A percentile compares a stretch with the other conserved stretches of the same genome.
Evolutionary conservation across 768 basidiomycete species (phyloP).

Genomic region (Trametes punicea): DNA sequence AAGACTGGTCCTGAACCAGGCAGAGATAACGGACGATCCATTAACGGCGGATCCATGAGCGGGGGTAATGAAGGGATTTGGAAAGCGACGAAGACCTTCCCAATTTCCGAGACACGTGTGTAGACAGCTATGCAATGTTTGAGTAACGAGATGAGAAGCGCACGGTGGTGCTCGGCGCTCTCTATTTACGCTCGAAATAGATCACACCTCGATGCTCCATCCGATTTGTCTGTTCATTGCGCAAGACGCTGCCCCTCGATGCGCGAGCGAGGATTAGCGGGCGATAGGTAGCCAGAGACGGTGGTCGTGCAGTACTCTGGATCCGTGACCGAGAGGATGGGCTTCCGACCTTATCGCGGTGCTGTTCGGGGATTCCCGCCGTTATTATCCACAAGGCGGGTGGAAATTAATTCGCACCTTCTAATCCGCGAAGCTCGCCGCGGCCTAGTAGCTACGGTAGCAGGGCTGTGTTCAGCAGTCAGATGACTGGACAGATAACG

Average conservation of each 20-base stretch:
- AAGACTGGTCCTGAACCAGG: no score
- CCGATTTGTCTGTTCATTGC: no score
- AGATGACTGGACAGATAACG: slow-evolving; percentile 31
- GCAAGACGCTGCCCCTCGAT: neutral
- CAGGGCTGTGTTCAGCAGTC: slow-evolving; percentile 13
- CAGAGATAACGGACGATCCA: neutral
- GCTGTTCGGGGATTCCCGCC: slow-evolving; percentile 3
- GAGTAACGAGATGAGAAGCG: slow-evolving; percentile 14
- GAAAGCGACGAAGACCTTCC: slow-evolving; percentile 3
- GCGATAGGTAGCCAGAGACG: neutral
- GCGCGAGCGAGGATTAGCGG: neutral
- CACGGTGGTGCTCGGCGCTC: slow-evolving; percentile 9
- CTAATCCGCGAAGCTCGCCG: slow-evolving; percentile 21
- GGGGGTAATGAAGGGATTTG: slow-evolving; percentile 12
- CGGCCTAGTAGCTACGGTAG: slow-evolving; percentile 9
- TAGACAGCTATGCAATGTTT: slow-evolving; percentile 1
- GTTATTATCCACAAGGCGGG: neutral
- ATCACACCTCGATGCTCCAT: neutral
- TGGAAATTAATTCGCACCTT: neutral
- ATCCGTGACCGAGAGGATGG: neutral
- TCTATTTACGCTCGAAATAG: slow-evolving; percentile 2
- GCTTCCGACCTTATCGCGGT: slow-evolving; percentile 15
- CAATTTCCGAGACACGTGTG: slow-evolving; percentile 21
- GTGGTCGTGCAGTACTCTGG: neutral
- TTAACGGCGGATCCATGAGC: slow-evolving; percentile 10